phyloP scores from a whole-genome alignment of 129 eudicot species.

The Chrysanthemum lavandulifolium region DNA sequence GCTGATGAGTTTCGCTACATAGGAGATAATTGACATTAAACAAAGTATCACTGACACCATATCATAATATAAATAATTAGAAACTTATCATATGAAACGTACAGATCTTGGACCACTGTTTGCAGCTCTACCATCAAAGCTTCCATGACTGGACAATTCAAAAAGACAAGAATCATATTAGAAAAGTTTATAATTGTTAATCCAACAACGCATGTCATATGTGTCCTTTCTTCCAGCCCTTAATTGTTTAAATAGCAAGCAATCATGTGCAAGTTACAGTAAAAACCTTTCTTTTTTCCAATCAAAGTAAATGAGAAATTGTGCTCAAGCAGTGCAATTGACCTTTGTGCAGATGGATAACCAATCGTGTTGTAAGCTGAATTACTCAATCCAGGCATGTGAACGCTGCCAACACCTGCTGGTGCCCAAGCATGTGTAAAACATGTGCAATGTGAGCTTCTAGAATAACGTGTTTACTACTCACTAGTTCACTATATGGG shows the following conservation, averaged over 20 bases:
- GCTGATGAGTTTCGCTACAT: constrained; percentile 42
- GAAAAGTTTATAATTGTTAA: constrained; percentile 4
- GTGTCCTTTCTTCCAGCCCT: constrained; percentile 33
- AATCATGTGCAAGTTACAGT: constrained; percentile 30
- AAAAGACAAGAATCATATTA: constrained; percentile 20
- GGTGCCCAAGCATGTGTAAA: constrained; percentile 97
- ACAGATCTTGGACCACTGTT: constrained; percentile 50
- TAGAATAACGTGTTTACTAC: constrained; percentile 65
- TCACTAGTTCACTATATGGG: constrained; percentile 37
- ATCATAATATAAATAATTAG: background rate
- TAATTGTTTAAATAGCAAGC: constrained; percentile 48
- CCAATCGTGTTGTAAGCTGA: constrained; percentile 98
- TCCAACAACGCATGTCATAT: background rate
- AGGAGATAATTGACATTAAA: background rate
- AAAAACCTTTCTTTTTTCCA: constrained; percentile 15
- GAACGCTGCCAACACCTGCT: constrained; percentile 99
- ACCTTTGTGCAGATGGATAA: constrained; percentile 99
- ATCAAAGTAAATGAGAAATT: constrained; percentile 42
- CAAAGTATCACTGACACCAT: background rate
- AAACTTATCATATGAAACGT: constrained; percentile 9
- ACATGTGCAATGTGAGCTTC: constrained; percentile 95
- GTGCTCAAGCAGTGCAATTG: constrained; percentile 75
- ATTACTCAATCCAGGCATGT: constrained; percentile 96
- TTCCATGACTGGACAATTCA: constrained; percentile 48
- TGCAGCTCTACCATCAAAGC: constrained; percentile 47